These are phyloP conservation scores for Brassica balearica DNA, from an alignment of 441 rosid genomes.

Conservation along the genomic window DNA sequence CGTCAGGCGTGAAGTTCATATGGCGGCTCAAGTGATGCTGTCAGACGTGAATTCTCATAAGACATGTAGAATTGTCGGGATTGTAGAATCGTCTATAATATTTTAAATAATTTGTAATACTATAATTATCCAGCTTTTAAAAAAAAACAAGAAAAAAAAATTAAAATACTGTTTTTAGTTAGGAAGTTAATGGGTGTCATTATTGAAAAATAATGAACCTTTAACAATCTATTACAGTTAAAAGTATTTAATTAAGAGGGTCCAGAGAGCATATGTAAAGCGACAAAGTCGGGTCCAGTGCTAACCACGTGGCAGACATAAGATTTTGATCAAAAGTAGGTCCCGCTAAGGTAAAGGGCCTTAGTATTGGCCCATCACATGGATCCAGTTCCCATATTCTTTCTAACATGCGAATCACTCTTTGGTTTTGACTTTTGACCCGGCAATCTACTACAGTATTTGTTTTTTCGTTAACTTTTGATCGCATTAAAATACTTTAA, in stretches of 20 bases:
- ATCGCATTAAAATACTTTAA: not conserved
- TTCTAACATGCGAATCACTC: slow-evolving; percentile 20
- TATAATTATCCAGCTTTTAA: too few species aligned
- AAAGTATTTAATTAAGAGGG: slow-evolving; percentile 18
- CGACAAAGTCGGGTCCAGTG: slow-evolving; percentile 34
- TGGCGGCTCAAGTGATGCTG: too few species aligned
- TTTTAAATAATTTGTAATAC: too few species aligned
- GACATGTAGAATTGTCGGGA: too few species aligned
- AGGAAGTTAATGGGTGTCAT: slow-evolving; percentile 38
- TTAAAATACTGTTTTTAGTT: slow-evolving; percentile 15
- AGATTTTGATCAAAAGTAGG: slow-evolving; percentile 36
- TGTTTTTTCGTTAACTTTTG: too few species aligned
- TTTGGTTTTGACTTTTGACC: slow-evolving; percentile 9
- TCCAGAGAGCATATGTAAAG: slow-evolving; percentile 38
- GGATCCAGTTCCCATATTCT: slow-evolving; percentile 35
- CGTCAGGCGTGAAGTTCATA: too few species aligned
- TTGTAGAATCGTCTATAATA: too few species aligned
- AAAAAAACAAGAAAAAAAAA: not conserved
- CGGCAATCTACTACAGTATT: not conserved
- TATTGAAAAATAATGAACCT: slow-evolving; percentile 39
- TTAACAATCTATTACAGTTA: slow-evolving; percentile 19
- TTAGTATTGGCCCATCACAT: slow-evolving; percentile 39
- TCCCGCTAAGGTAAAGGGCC: slow-evolving; percentile 32
- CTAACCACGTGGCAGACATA: slow-evolving; percentile 43
- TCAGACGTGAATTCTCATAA: too few species aligned